Evolutionary conservation across 495 filamentous ascomycete species (phyloP).

Genomic region (Penicillium bialowiezense): DNA sequence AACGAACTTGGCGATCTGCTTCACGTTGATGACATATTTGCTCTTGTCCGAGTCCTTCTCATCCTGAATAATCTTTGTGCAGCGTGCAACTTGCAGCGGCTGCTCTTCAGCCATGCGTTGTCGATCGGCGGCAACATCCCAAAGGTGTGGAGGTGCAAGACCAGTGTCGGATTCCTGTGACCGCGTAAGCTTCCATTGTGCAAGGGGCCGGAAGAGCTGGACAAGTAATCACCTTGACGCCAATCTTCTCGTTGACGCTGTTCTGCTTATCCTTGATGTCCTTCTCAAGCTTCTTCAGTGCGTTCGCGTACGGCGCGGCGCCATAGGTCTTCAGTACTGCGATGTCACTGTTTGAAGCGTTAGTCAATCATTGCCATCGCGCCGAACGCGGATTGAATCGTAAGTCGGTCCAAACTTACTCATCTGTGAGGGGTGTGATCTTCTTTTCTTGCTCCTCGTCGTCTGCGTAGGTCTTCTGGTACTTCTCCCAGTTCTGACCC

Average conservation of each 20-base stretch:
- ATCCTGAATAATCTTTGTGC: slow-evolving; percentile 98
- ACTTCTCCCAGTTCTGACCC: slow-evolving; percentile 96
- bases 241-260: slow-evolving; percentile 98
- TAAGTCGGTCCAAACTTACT: slow-evolving; percentile 57
- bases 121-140: slow-evolving; percentile 96
- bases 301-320: slow-evolving; percentile 88
- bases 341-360: slow-evolving; percentile 70
- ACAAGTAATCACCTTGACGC: slow-evolving; percentile 54
- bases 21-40: slow-evolving; percentile 99
- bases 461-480: slow-evolving; percentile 91
- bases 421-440: slow-evolving; percentile 92
- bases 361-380: slow-evolving; percentile 20
- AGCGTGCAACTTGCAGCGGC: slow-evolving; percentile 93
- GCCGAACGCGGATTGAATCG: slow-evolving; percentile 2
- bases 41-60: slow-evolving; percentile 96
- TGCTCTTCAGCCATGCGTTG: slow-evolving; percentile 99
- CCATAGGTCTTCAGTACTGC: slow-evolving; percentile 99
- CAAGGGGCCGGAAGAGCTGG: slow-evolving; percentile 11
- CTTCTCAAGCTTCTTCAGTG: slow-evolving; percentile 92
- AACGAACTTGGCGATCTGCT: slow-evolving; percentile 99
- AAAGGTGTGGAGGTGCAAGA: slow-evolving; percentile 95
- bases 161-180: slow-evolving; percentile 94
- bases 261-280: slow-evolving; percentile 97
- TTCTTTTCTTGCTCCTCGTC: slow-evolving; percentile 99
- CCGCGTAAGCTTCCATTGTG: slow-evolving; percentile 22